phyloP scores from a whole-genome alignment of 768 basidiomycete genomes.

The Scleroderma citrinum region DNA sequence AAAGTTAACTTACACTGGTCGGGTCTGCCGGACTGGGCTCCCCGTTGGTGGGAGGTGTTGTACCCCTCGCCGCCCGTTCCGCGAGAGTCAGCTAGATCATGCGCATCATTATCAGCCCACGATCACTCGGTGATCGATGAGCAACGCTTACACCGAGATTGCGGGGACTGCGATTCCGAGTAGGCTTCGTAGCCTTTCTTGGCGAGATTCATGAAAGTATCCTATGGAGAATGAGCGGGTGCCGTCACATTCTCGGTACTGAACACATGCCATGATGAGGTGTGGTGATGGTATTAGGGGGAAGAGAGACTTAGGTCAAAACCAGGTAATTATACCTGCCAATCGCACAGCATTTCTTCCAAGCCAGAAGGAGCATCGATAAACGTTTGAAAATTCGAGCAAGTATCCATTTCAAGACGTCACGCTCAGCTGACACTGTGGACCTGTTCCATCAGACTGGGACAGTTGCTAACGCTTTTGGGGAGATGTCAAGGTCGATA shows the following conservation, averaged over 20 bases:
- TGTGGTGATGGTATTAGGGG: neutral
- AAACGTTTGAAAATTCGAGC: too few relatives aligned
- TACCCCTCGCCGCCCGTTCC: too few relatives aligned
- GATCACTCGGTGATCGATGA: constrained; percentile 6
- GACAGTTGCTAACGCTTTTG: neutral
- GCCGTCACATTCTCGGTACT: too few relatives aligned
- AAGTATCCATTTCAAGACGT: neutral
- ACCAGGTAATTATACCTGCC: neutral
- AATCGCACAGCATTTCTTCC: neutral
- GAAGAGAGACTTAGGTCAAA: neutral
- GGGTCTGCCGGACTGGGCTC: too few relatives aligned
- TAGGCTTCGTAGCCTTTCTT: constrained; percentile 59
- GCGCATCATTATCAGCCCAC: constrained; percentile 8
- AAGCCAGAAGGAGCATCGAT: too few relatives aligned
- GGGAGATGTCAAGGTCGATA: too few relatives aligned
- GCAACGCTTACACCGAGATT: constrained; percentile 4
- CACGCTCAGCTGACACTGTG: neutral
- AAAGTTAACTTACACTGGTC: too few relatives aligned
- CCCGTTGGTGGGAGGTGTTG: too few relatives aligned
- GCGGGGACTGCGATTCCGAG: constrained; percentile 17
- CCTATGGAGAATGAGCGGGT: constrained; percentile 39
- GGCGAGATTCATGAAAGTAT: constrained; percentile 62
- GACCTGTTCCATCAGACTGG: neutral
- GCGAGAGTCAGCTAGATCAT: too few relatives aligned
- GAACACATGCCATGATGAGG: constrained; percentile 14